Conservation (phyloP, 2,329 filamentous ascomycete genomes). For the Pseudocercospora vitis region DNA sequence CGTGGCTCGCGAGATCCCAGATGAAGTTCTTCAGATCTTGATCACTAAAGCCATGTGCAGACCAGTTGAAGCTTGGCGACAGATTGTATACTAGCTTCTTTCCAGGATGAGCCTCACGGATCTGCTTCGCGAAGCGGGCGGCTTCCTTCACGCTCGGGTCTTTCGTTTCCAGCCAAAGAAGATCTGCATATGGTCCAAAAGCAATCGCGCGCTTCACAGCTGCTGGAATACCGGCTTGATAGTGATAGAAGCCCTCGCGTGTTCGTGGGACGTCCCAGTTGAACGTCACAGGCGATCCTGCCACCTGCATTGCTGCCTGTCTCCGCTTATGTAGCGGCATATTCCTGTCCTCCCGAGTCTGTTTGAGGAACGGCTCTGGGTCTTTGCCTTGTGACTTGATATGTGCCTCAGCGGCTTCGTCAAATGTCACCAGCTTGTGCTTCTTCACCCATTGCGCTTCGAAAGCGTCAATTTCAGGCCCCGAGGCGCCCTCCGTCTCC, state of each 20-base stretch:
- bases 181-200: slow-evolving; percentile 88
- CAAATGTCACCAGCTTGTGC: slow-evolving; percentile 83
- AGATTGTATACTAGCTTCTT: slow-evolving; percentile 97
- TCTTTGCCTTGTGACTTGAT: slow-evolving; percentile 38
- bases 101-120: slow-evolving; percentile 66
- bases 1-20: slow-evolving; percentile 91
- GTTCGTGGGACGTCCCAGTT: slow-evolving; percentile 91
- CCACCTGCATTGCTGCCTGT: slow-evolving; percentile 66
- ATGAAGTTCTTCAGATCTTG: slow-evolving; percentile 85
- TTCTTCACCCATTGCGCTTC: slow-evolving; percentile 87
- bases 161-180: slow-evolving; percentile 96
- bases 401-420: slow-evolving; percentile 63
- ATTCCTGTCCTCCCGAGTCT: slow-evolving; percentile 60
- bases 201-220: slow-evolving; percentile 91
- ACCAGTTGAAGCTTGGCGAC: slow-evolving; percentile 97
- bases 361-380: slow-evolving; percentile 29
- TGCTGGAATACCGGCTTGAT: slow-evolving; percentile 75
- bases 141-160: slow-evolving; percentile 81
- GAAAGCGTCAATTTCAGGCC: slow-evolving; percentile 78
- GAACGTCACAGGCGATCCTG: slow-evolving; percentile 72
- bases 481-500: slow-evolving; percentile 75
- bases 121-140: slow-evolving; percentile 70
- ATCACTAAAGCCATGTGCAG: slow-evolving; percentile 86
- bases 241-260: slow-evolving; percentile 91
- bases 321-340: slow-evolving; percentile 78